Evolutionary conservation across 805 yeast species (phyloP), one percentile per base, ranked within the genome.

Genomic region (Candida quercuum): DNA sequence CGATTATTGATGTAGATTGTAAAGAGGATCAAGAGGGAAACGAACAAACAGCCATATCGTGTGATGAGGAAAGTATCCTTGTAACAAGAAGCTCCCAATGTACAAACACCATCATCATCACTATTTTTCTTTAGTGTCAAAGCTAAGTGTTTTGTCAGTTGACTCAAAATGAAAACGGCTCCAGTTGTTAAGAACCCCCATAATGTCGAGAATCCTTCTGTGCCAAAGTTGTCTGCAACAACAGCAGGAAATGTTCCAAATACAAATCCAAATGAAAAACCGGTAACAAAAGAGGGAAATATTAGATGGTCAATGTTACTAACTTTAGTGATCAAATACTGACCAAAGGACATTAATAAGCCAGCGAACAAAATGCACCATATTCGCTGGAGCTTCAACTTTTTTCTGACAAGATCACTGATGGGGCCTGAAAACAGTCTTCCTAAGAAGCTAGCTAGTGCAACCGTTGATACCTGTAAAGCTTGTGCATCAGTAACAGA

Each of bases 111-210:
- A 24, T 69, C 66, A 5, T 57, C 57, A 28, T 57, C 63, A 32
- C 73, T 66, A 25, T 66, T 57, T 3, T 41, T 37, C 45, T 76
- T 79, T 45, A 83, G 68, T 23, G 74, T 70, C 9, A 47, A 39
- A 2, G 86, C 87, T 46, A 84, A 72, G 34, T 68, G 62, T 39
- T 69, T 69, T 34, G 79, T 76, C 43, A 82, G 64, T 3, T 66
- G 35, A 47, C 73, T 75, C 28, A 83, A 70, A 0, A 74, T 62
- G 4, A 75, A 32, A 16, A 81, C 59, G 1, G 87, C 86, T 7
- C 89, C 89, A 0, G 87, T 78, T 18, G 88, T 80, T 13, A 77
- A 59, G 28, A 83, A 60, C 0, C 91, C 87, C 91, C 93, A 84
- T 1, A 81, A 69, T 0, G 89, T 81, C 17, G 87, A 77, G 54